Base-by-base conservation (phyloP, 495 filamentous ascomycete genomes). In the Penicillium flavigenum region DNA sequence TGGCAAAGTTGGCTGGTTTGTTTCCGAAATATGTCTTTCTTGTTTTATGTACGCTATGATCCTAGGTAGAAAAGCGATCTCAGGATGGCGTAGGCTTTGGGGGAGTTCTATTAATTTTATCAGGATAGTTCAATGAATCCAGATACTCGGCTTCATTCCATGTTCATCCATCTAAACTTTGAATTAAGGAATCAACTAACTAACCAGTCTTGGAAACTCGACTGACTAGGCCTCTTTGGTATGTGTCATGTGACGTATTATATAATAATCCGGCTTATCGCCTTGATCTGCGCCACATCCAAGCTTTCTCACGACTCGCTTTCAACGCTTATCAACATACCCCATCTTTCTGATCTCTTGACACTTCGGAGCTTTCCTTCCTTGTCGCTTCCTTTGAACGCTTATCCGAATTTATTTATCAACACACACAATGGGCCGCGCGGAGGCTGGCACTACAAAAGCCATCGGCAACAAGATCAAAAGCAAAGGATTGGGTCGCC, bases 381-480 rank as follows among this genome's bases (percentile, higher is more conserved):
- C 16, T 17, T 11, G 2, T 39, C 16, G 36, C 16, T 7, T 17
- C 2, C 36, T 17, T 9, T 3, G 16, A 39, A 39, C 16, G 2
- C 16, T 17, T 39, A 3, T 3, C 47, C 5, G 6, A 26, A 17
- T 39, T 39, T 36, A 26, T 49, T 41, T 45, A 52, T 5, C 36
- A 39, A 46, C 27, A 14, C 26, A 14, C 77, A 88, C 65, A n/a
- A 98, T 98, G 95, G 88, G 88, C 53, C 87, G 87, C 75, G 95
- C 95, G 57, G 94, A 98, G 78, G 85, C 89, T 20, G 95, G 94
- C 24, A 86, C 83, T 29, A 90, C 85, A 4, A 98, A 98, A 66
- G 81, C 89, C 60, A 81, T 98, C 47, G 82, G 80, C 72, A 98
- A 98, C 74, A 88, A 91, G 71, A 83, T 96, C 72, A 97, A 97